Conservation (phyloP, 2,329 filamentous ascomycete genomes). For the Aspergillus luchuensis region DNA sequence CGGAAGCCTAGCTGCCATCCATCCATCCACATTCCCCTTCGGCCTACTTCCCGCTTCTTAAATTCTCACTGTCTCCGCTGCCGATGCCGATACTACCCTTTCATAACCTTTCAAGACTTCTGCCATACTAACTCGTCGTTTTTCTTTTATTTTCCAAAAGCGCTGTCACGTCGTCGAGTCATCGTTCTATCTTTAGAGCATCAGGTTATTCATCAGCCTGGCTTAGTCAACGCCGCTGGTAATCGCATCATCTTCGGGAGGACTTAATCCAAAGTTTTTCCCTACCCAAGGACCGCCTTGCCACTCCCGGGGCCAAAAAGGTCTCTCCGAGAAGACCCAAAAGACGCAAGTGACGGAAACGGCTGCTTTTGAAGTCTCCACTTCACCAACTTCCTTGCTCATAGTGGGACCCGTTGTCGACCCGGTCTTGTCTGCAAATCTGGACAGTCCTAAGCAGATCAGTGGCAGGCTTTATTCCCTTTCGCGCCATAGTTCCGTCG, state of each 20-base stretch:
- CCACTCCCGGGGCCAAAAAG: slow-evolving; percentile 21
- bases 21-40: background rate
- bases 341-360: slow-evolving; percentile 31
- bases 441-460: slow-evolving; percentile 42
- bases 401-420: slow-evolving; percentile 42
- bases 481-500: slow-evolving; percentile 18
- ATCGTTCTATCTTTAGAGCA: slow-evolving; percentile 9
- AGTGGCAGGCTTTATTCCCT: slow-evolving; percentile 22
- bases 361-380: slow-evolving; percentile 24
- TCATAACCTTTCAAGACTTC: background rate
- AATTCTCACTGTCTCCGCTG: background rate
- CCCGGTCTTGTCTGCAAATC: slow-evolving; percentile 51
- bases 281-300: slow-evolving; percentile 16
- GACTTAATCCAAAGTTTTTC: background rate
- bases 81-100: background rate
- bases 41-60: background rate
- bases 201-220: slow-evolving; percentile 1
- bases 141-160: background rate
- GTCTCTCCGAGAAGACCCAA: slow-evolving; percentile 13
- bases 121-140: background rate
- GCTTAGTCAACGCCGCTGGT: slow-evolving; percentile 25
- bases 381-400: slow-evolving; percentile 15
- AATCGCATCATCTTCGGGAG: slow-evolving; percentile 19
- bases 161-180: background rate
- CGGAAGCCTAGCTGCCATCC: background rate